A percentile compares a stretch with the other conserved stretches of the same genome.
Conservation (phyloP, 768 basidiomycete species). For the Boletus vermiculosoides region DNA sequence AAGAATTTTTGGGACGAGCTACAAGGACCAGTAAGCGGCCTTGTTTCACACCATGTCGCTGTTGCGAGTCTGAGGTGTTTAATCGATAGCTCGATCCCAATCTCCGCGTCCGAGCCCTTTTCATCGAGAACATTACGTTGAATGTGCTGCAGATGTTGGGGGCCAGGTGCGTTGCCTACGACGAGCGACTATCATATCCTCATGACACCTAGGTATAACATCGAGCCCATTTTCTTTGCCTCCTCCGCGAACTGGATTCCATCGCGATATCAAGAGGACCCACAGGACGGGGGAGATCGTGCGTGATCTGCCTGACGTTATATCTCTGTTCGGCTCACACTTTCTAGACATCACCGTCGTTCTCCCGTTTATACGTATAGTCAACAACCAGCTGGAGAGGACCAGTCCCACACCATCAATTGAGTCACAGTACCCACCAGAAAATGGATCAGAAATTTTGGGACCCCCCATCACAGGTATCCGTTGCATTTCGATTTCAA, state of each 20-base stretch:
- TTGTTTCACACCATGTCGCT: not conserved
- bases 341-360: constrained; percentile 43
- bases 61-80: not conserved
- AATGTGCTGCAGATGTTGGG: too few relatives aligned
- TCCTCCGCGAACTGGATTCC: constrained; percentile 44
- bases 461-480: constrained; percentile 18
- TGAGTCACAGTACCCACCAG: constrained; percentile 6
- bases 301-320: constrained; percentile 17
- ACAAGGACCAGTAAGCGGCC: constrained; percentile 22
- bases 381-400: constrained; percentile 29
- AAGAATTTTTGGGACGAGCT: constrained; percentile 32
- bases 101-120: constrained; percentile 35
- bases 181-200: not conserved
- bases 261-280: constrained; percentile 41
- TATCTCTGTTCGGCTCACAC: not conserved
- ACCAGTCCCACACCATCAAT: constrained; percentile 14
- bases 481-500: not conserved
- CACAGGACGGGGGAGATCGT: constrained; percentile 34
- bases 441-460: constrained; percentile 11
- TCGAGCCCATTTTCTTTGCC: constrained; percentile 46
- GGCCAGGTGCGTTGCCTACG: too few relatives aligned
- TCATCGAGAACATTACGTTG: constrained; percentile 36
- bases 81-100: constrained; percentile 18
- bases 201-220: constrained; percentile 32
- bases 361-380: constrained; percentile 40